Base-by-base conservation (phyloP, 192 early-diverging fungal species). In the Backusella westeae region DNA sequence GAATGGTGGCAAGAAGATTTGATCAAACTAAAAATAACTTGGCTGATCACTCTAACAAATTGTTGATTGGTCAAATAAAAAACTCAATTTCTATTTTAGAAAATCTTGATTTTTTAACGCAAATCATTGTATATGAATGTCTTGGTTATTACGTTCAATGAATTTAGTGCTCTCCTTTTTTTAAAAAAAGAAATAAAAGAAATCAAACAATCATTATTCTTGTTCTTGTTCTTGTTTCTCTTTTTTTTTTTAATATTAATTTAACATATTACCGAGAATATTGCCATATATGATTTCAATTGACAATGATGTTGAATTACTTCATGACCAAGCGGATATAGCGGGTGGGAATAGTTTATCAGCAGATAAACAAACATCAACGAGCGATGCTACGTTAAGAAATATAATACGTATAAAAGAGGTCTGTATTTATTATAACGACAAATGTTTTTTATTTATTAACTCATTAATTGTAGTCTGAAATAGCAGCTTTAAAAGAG, bases 401-500 rank as follows among this genome's bases (percentile, higher is more conserved):
- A 63, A 63, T 12, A 29, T 63, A 12, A 14, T 63, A 29, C 56
- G 5, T 63, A 63, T 63, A 63, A 63, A 63, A 63, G 56, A 63
- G 26, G 56, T 63, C 14, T 29, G 56, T 63, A 26, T 63, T 29
- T 8, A 21, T 26, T 26, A 4, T 14, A 12, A 14, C 4, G 8
- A 0, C 7, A 26, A 12, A 12, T 12, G 8, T 12, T 6, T 32
- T 4, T 21, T 9, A 14, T 63, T 26, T 29, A 29, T 9, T 29
- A 14, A 63, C 7, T 3, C 2, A 63, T 63, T 63, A n/a, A 14
- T 10, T 69, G n/a, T 38, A 69, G 68, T 69, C 68, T 38, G 68
- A 69, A 23, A 69, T 69, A 69, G 34, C 68, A n/a, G 68, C 68
- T 69, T 69, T 69, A 38, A 69, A 69, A 41, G 68, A 69, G 35